These are phyloP conservation scores for Gomphus sp. DNA, from an alignment of 1,284 basidiomycete species.

Conservation along the genomic window DNA sequence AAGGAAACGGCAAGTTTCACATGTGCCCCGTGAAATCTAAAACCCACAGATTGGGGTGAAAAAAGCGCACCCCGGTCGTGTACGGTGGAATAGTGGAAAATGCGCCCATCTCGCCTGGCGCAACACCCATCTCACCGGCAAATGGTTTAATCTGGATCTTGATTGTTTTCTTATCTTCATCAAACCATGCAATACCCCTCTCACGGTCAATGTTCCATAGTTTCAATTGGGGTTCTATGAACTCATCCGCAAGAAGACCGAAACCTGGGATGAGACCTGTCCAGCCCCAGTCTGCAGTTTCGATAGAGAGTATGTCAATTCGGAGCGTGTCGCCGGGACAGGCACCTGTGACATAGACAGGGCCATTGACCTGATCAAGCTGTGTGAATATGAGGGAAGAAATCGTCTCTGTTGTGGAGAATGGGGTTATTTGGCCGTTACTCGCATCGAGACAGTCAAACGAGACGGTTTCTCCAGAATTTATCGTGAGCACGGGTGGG, in stretches of 20 bases:
- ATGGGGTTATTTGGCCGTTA: slow-evolving; percentile 46
- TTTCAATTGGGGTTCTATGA: slow-evolving; percentile 38
- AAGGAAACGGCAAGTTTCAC: not conserved
- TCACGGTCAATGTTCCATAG: slow-evolving; percentile 39
- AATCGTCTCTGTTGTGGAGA: slow-evolving; percentile 30
- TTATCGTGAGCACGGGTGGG: slow-evolving; percentile 35
- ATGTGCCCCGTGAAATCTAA: not conserved
- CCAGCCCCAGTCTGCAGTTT: slow-evolving; percentile 53
- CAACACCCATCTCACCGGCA: slow-evolving; percentile 58
- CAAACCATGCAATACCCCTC: slow-evolving; percentile 37
- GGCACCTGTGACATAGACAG: slow-evolving; percentile 41
- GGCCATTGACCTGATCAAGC: slow-evolving; percentile 51
- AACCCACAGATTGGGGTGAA: too few species aligned
- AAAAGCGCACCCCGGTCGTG: slow-evolving; percentile 30
- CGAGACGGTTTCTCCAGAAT: slow-evolving; percentile 43
- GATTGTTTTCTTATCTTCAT: slow-evolving; percentile 34
- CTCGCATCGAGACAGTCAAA: slow-evolving; percentile 57
- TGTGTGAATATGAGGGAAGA: slow-evolving; percentile 33
- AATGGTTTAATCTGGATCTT: slow-evolving; percentile 43
- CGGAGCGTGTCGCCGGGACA: slow-evolving; percentile 47
- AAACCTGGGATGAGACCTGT: slow-evolving; percentile 50
- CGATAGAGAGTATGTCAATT: slow-evolving; percentile 43
- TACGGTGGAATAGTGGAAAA: slow-evolving; percentile 57
- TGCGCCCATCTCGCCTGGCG: slow-evolving; percentile 38
- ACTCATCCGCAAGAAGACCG: slow-evolving; percentile 48